Evolutionary conservation across 2,329 filamentous ascomycete species (phyloP).

Genomic region (Neophaeococcomyces mojaviensis): DNA sequence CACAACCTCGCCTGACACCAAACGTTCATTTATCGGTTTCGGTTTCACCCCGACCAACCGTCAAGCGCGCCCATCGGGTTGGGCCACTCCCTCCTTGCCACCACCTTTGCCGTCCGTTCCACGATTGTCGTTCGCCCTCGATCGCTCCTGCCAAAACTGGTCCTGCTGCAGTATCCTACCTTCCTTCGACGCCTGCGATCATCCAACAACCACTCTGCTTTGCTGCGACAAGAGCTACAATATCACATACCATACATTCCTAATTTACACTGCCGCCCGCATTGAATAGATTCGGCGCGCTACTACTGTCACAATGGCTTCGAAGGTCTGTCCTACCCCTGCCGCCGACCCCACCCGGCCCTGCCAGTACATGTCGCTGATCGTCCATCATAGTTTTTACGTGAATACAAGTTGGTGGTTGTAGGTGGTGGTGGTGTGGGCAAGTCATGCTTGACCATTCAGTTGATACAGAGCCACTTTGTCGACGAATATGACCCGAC

Average conservation of each 20-base stretch:
- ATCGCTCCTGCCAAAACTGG: background rate
- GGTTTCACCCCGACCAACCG: background rate
- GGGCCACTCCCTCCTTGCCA: background rate
- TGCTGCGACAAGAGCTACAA: background rate
- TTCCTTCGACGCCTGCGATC: background rate
- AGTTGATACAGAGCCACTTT: conserved; percentile 92
- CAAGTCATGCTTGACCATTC: conserved; percentile 98
- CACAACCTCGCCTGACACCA: too few species aligned
- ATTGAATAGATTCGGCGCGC: conserved; percentile 1
- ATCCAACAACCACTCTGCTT: background rate
- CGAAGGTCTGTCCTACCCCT: conserved; percentile 31
- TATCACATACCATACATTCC: background rate
- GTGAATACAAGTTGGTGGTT: conserved; percentile 94
- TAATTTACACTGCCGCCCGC: background rate
- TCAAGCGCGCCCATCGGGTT: conserved; percentile 2
- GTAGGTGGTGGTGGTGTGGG: conserved; percentile 97
- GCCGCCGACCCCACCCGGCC: conserved; percentile 2
- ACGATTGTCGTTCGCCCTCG: background rate
- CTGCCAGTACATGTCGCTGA: conserved; percentile 9
- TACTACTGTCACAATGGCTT: conserved; percentile 27
- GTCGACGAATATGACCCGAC: conserved; percentile 99
- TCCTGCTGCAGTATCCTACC: background rate
- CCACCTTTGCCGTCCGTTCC: background rate
- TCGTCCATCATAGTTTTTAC: conserved; percentile 56
- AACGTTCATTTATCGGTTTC: too few species aligned